Evolutionary conservation across 257 asterid genomes (phyloP), one percentile per base, ranked within the genome.

Genomic region (Nicotiana noctiflora): DNA sequence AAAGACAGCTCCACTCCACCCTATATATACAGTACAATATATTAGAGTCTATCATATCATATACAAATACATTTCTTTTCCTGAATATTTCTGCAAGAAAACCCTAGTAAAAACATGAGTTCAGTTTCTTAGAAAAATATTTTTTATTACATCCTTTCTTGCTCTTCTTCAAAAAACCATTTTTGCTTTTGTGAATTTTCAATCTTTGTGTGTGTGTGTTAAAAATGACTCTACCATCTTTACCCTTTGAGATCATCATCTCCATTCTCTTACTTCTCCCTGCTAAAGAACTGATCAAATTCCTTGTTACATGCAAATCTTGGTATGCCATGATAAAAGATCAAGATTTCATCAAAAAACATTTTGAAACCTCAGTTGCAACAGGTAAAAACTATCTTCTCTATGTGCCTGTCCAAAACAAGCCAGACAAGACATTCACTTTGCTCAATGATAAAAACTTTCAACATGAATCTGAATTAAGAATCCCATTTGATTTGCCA

Each of bases 361-460:
- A 81, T 27, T 19, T 25, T 0, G 29, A 49, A 14, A 11, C 1
- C 6, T 49, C 65, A 49, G 32, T 29, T 46, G 70, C 63, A 6
- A 49, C 14, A 76, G 84, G 81, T 70, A 52, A 84, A 14, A 31
- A 29, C 63, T 82, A 74, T 34, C 1, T 82, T 18, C 57, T 85
- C 8, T 57, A 12, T 19, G 14, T 37, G 1, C 68, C 80, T 4
- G 8, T 1, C 31, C 1, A 13, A 2, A 40, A 18, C 13, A 25
- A 0, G 0, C 46, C 18, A 6, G 34, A 12, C 10, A 56, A 74
- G 0, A 13, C 64, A 6, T 75, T 82, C 12, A 40, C 25, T 11
- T 49, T 84, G 37, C 75, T 82, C 7, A 2, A 37, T 19, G 81
- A 55, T 1, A 31, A 21, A 18, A 81, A 61, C 13, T 51, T 25